Base-by-base conservation (phyloP, 208 protist genomes). In the Wallacemonas sp. region DNA sequence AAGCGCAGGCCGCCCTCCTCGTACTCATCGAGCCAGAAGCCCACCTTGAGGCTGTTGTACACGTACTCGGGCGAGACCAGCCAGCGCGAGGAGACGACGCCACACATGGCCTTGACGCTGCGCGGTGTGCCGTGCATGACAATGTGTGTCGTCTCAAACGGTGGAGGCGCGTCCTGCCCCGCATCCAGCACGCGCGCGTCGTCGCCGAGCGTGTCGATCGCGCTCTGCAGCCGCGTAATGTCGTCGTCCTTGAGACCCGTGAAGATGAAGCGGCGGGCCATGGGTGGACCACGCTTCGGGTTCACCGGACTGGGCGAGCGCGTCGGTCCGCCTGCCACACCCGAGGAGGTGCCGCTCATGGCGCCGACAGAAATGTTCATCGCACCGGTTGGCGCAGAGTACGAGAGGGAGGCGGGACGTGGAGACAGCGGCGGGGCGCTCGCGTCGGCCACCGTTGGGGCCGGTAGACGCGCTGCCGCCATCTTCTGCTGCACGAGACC, bases 31-130 rank as follows among this genome's bases (percentile, higher is more conserved):
- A 93, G 59, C 89, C 89, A 95, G 57, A 92, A 95, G 7, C 89
- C 89, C 7, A 76, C 85, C 36, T 78, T 52, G 11, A 33, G 55
- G 62, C 80, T 89, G 72, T 79, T 80, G 36, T 71, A 72, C 32
- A 95, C 66, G 76, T 95, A 95, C 70, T 91, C 80, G 2, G 89
- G 89, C 14, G 76, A 66, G 14, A 93, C 84, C 1, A 95, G 73
- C 84, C 84, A 93, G 74, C 83, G 89, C n/a, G 78, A 73, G 2
- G 74, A 72, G 28, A 95, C 89, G 12, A 93, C 72, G 23, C 82
- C 89, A 57, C 86, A 92, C 25, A 95, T 72, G 16, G 84, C 89
- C 79, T 95, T 95, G 26, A 93, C 82, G 28, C 84, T 93, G 41
- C 84, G 86, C 48, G 89, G 89, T 23, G 84, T 81, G 14, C 84